Conservation (phyloP, 164 flowering plant genomes). For the Platanus orientalis region DNA sequence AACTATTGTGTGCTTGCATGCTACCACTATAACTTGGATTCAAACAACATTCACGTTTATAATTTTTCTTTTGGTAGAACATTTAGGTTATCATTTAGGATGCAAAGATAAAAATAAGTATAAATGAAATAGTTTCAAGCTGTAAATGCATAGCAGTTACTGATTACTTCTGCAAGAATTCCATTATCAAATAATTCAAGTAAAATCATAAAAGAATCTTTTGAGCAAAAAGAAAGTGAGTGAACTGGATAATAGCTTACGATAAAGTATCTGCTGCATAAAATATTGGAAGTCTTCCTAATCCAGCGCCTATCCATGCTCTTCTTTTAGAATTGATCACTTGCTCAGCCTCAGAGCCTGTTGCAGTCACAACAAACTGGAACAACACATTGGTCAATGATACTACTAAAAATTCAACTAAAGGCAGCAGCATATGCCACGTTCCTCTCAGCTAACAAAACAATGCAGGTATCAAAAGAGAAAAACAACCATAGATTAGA, state of each 20-base stretch:
- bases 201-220: neutral
- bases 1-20: too few species aligned
- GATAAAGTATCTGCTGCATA: slow-evolving; percentile 62
- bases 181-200: neutral
- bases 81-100: too few species aligned
- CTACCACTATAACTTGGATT: too few species aligned
- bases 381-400: slow-evolving; percentile 11
- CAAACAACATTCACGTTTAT: too few species aligned
- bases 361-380: slow-evolving; percentile 90
- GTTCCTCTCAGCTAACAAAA: neutral
- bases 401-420: neutral
- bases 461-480: neutral
- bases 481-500: neutral
- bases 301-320: slow-evolving; percentile 47
- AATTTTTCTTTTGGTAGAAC: too few species aligned
- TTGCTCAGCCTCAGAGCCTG: slow-evolving; percentile 62
- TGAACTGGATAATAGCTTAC: slow-evolving; percentile 40
- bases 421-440: neutral
- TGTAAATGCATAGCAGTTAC: too few species aligned
- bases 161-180: neutral
- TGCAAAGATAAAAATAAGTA: too few species aligned
- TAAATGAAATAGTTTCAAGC: too few species aligned
- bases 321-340: slow-evolving; percentile 46
- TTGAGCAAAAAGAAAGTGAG: neutral
- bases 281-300: slow-evolving; percentile 82